phyloP scores from a whole-genome alignment of 2,329 filamentous ascomycete genomes.

The Chaetomium strumarium region DNA sequence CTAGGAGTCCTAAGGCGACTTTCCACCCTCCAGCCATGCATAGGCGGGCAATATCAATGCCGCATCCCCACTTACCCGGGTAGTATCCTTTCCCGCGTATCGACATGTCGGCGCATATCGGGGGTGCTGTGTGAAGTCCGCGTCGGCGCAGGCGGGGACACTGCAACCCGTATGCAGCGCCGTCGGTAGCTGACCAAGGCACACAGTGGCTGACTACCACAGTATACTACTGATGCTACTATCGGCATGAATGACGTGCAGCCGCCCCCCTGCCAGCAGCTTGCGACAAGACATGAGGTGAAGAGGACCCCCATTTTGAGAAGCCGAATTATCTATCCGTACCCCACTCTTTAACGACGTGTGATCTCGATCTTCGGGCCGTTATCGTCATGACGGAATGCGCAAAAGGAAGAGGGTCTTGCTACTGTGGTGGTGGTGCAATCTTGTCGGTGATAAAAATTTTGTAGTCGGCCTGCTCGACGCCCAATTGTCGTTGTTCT shows the following conservation, averaged over 20 bases:
- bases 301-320: too few relatives aligned
- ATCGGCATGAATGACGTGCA: too few relatives aligned
- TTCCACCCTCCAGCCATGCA: too few relatives aligned
- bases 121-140: neutral
- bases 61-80: slow-evolving; percentile 1
- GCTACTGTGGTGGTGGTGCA: too few relatives aligned
- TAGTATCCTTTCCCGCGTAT: neutral
- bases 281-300: too few relatives aligned
- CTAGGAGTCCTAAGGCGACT: too few relatives aligned
- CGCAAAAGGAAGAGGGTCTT: neutral
- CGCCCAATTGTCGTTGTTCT: neutral
- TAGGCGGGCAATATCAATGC: neutral
- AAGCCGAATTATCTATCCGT: too few relatives aligned
- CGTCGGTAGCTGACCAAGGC: neutral
- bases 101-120: slow-evolving; percentile 1
- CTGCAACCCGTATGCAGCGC: too few relatives aligned
- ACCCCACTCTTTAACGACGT: too few relatives aligned
- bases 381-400: neutral
- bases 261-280: too few relatives aligned
- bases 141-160: neutral
- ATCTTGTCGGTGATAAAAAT: neutral
- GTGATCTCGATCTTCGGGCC: too few relatives aligned
- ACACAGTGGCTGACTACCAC: neutral
- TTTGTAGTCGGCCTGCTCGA: neutral
- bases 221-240: too few relatives aligned